phyloP scores from a whole-genome alignment of 192 early-diverging fungal species.

The Coemansia javaensis region DNA sequence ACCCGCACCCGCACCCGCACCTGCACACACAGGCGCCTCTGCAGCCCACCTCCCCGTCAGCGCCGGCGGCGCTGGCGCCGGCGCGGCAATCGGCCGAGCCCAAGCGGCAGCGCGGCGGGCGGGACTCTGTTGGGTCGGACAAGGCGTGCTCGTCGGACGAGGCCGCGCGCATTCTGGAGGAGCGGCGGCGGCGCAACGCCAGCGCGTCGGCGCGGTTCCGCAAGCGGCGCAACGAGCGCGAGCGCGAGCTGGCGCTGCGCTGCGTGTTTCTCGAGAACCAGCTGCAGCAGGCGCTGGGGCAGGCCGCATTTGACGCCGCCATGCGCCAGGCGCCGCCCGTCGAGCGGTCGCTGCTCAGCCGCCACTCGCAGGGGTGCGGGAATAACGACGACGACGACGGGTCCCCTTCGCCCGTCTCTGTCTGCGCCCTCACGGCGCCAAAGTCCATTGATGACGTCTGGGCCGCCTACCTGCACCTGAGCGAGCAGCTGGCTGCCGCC shows the following conservation, averaged over 20 bases:
- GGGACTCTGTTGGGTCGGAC: conserved; percentile 1
- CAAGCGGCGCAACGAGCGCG: conserved; percentile 61
- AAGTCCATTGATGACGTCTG: conserved; percentile 33
- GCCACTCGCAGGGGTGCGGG: background rate
- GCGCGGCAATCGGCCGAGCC: background rate
- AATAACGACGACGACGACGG: conserved; percentile 7
- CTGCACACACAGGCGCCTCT: background rate
- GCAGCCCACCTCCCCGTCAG: background rate
- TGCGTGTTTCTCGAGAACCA: conserved; percentile 52
- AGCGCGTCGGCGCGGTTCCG: conserved; percentile 62
- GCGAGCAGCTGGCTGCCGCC: conserved; percentile 30
- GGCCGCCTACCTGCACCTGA: conserved; percentile 33
- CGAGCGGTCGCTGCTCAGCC: conserved; percentile 5
- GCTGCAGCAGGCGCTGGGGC: conserved; percentile 19
- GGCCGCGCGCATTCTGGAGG: conserved; percentile 53
- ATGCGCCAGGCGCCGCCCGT: conserved; percentile 32
- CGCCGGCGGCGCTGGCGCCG: too few relatives aligned
- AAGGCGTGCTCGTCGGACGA: conserved; percentile 12
- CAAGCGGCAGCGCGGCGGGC: conserved; percentile 1
- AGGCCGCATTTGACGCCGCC: conserved; percentile 16
- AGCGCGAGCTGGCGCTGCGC: conserved; percentile 53
- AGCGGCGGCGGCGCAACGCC: conserved; percentile 60
- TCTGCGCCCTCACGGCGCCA: conserved; percentile 32
- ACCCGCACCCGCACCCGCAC: background rate
- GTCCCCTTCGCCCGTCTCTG: conserved; percentile 11